Evolutionary conservation across 139 green algal species (phyloP).

Genomic region (Gonium pectorale): DNA sequence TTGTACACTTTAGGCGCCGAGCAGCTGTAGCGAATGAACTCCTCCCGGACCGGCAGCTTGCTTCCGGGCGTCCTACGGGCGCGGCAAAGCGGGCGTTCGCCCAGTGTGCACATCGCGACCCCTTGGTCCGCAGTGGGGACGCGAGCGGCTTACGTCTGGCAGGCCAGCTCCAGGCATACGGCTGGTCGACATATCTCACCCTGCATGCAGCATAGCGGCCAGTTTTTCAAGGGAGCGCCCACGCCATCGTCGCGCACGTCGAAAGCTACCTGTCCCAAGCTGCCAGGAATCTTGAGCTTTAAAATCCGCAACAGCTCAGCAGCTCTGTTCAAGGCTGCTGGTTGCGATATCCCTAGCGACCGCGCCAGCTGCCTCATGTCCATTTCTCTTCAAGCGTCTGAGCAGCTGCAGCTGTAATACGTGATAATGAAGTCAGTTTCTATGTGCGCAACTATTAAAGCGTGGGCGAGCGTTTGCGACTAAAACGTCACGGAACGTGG

Average conservation of each 20-base stretch:
- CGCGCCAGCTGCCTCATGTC: conserved; percentile 22
- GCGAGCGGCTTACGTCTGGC: conserved; percentile 15
- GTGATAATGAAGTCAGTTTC: too few relatives aligned
- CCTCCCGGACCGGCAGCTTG: not conserved
- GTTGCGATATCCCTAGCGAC: conserved; percentile 20
- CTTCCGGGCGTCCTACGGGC: conserved; percentile 7
- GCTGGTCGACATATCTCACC: conserved; percentile 34
- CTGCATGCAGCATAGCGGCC: not conserved
- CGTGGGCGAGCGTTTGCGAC: too few relatives aligned
- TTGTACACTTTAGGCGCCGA: conserved; percentile 24
- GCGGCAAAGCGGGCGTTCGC: not conserved
- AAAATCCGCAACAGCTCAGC: conserved; percentile 12
- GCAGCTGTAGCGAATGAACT: conserved; percentile 44
- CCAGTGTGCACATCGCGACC: too few relatives aligned
- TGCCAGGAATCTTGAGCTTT: conserved; percentile 15
- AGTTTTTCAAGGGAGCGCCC: not conserved
- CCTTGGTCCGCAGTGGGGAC: too few relatives aligned
- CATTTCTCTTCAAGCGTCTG: too few relatives aligned
- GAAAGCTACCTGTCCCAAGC: conserved; percentile 12
- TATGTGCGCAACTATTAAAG: too few relatives aligned
- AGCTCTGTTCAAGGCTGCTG: not conserved
- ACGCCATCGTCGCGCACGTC: not conserved
- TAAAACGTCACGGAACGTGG: too few relatives aligned
- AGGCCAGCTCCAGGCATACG: conserved; percentile 31
- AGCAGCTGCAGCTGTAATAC: too few relatives aligned